Evolutionary conservation across 1,284 basidiomycete species (phyloP), one percentile per base, ranked within the genome.

Genomic region (Tremellales sp.): DNA sequence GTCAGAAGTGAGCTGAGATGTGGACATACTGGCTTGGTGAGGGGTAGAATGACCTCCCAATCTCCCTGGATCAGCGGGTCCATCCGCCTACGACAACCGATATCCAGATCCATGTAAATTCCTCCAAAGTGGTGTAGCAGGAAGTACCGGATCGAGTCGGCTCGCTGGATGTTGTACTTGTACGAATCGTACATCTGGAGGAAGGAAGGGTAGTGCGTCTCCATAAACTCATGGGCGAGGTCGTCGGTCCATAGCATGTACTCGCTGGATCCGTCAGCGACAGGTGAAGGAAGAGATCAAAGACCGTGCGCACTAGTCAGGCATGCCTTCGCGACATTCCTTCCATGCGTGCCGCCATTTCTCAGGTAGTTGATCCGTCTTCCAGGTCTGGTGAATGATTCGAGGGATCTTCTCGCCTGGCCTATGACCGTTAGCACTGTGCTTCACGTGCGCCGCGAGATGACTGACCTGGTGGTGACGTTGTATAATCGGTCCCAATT

Each of bases 361-460:
- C 35, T 81, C 76, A 4, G 96, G 96, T 21, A 98, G 79, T 0
- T 80, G 82, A 56, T 94, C 85, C 17, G 86, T 85, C 78, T 96
- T 97, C 94, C 94, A 98, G 19, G 96, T 98, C 80, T 97, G 94
- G 75, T 98, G 94, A 47, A 98, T 84, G 61, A 98, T 89, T 45
- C 90, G 82, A 2, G 94, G 94, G 37, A 97, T 86, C 60, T 80
- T 82, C 65, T 91, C 84, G 40, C 81, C 75, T 19, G 58, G 59
- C 49, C 63, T 68, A 48, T 5, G 22, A 37, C 31, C 25, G 40
- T 25, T 23, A 43, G 10, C 23, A n/a, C 7, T 6, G 5, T 15
- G 4, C 12, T 19, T 2, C 8, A 10, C 6, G 26, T 27, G 12
- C 42, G 21, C 21, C 13, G 22, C 17, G 13, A 43, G 25, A 11